Base-by-base conservation (phyloP, 176 grass and related monocot genomes). In the Aegilops sharonensis region DNA sequence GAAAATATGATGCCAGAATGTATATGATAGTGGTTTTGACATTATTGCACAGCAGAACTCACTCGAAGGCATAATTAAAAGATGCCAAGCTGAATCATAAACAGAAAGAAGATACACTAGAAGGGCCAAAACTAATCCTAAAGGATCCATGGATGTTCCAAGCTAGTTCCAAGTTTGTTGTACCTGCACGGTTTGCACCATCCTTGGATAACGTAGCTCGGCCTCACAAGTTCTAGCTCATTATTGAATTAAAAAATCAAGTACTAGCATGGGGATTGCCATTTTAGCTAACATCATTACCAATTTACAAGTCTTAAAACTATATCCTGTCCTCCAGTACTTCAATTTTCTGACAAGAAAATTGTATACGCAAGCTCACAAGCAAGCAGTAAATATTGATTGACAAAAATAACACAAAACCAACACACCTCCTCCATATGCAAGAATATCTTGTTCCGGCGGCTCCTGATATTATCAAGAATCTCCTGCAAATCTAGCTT, bases 391-490 rank as follows among this genome's bases (percentile, higher is more conserved):
- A 37, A 37, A 32, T 42, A 73, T 42, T 21, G 45, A 82, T 20
- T 63, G 24, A 69, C 78, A 91, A 36, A 86, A 72, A n/a, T 62
- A 91, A 29, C 78, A 54, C 20, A 68, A 84, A 80, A 43, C 59
- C 61, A 65, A 72, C 92, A 50, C 20, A 99, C 97, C 92, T 99
- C 97, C 82, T 99, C 97, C 97, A 99, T 99, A 74, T 96, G 97
- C 77, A 99, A 88, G 89, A 99, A 99, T 40, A 99, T 99, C 85
- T 99, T 99, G 84, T 99, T 99, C 80, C 97, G 85, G 13, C 97
- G 92, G 85, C 97, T 96, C 93, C 83, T 99, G 64, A 96, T 94
- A 45, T 96, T 96, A 75, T 99, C 97, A 61, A 94, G 94, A 89
- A 99, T 99, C 88, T 94, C 94, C 80, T 96, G 97, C 83, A 90